Percentiles rank a stretch among this genome's conserved stretches.
These are phyloP conservation scores for Sarcodon aspratus DNA, from an alignment of 768 basidiomycete genomes.

Conservation along the genomic window DNA sequence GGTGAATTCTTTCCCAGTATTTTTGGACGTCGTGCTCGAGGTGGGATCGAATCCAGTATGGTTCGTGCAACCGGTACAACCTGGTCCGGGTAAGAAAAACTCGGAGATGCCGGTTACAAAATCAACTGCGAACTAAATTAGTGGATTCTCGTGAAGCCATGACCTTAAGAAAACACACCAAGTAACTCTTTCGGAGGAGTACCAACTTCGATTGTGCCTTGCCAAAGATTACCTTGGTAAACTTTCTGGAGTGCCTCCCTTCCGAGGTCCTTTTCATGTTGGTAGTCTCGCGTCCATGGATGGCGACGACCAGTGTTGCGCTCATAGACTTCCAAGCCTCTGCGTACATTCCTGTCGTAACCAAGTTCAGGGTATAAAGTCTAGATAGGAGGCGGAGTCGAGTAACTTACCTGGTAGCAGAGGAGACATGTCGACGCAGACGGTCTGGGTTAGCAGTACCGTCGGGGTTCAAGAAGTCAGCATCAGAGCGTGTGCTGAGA, in stretches of 20 bases:
- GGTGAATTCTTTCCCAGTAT: slow-evolving; percentile 21
- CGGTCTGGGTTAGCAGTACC: slow-evolving; percentile 15
- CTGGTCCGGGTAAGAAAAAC: slow-evolving; percentile 30
- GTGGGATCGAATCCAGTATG: slow-evolving; percentile 27
- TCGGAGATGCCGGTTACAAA: slow-evolving; percentile 43
- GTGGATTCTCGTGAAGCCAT: background rate
- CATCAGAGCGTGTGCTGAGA: slow-evolving; percentile 14
- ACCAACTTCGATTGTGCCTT: slow-evolving; percentile 33
- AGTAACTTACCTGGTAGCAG: slow-evolving; percentile 10
- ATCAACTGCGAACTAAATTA: slow-evolving; percentile 22
- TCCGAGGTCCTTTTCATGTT: slow-evolving; percentile 17
- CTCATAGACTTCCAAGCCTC: slow-evolving; percentile 30
- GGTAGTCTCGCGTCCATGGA: slow-evolving; percentile 13
- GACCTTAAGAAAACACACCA: background rate
- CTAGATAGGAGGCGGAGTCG: too few relatives aligned
- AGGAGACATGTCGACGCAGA: slow-evolving; percentile 14
- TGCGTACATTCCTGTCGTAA: slow-evolving; percentile 27
- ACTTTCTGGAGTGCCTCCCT: slow-evolving; percentile 23
- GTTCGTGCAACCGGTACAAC: slow-evolving; percentile 25
- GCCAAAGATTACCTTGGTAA: slow-evolving; percentile 27
- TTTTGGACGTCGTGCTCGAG: slow-evolving; percentile 25
- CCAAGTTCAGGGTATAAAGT: too few relatives aligned
- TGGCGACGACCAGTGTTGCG: slow-evolving; percentile 31
- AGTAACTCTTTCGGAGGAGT: slow-evolving; percentile 28
- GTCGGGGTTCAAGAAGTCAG: slow-evolving; percentile 10